These are phyloP conservation scores for Daedalea quercina DNA, from an alignment of 768 basidiomycete species.

Conservation along the genomic window DNA sequence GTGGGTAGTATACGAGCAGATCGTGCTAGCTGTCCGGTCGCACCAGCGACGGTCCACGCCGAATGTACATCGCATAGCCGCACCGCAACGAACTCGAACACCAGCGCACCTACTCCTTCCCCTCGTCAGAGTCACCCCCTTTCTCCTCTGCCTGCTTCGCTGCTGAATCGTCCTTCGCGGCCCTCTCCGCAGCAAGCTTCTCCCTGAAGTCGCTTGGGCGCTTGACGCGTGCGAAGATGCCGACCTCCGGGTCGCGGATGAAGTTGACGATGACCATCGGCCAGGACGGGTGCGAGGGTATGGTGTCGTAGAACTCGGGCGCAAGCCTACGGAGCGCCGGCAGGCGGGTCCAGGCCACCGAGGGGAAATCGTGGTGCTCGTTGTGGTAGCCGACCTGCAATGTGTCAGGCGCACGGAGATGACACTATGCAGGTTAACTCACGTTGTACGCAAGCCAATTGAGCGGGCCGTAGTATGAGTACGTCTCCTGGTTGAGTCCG, in stretches of 20 bases:
- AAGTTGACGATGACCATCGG: slow-evolving; percentile 93
- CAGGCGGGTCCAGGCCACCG: slow-evolving; percentile 90
- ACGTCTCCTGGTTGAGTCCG: slow-evolving; percentile 89
- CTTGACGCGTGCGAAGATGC: slow-evolving; percentile 86
- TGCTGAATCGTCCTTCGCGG: neutral
- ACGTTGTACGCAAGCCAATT: slow-evolving; percentile 94
- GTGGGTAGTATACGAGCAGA: too few relatives aligned
- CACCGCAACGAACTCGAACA: neutral
- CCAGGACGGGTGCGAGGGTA: slow-evolving; percentile 90
- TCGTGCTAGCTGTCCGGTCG: too few relatives aligned
- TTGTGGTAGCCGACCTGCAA: slow-evolving; percentile 94
- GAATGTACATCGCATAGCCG: neutral
- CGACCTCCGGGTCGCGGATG: slow-evolving; percentile 84
- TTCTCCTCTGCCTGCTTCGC: neutral
- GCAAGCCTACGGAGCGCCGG: slow-evolving; percentile 78
- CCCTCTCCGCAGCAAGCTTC: slow-evolving; percentile 1
- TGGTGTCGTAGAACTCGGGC: slow-evolving; percentile 84
- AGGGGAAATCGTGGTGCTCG: slow-evolving; percentile 99
- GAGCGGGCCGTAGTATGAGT: slow-evolving; percentile 90
- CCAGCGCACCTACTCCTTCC: neutral
- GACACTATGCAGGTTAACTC: slow-evolving; percentile 21
- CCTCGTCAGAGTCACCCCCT: neutral
- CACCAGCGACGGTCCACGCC: neutral
- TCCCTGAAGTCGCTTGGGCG: slow-evolving; percentile 40
- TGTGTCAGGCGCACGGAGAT: neutral